Base-by-base conservation (phyloP, 768 basidiomycete species). In the Rhodotorula taiwanensis region DNA sequence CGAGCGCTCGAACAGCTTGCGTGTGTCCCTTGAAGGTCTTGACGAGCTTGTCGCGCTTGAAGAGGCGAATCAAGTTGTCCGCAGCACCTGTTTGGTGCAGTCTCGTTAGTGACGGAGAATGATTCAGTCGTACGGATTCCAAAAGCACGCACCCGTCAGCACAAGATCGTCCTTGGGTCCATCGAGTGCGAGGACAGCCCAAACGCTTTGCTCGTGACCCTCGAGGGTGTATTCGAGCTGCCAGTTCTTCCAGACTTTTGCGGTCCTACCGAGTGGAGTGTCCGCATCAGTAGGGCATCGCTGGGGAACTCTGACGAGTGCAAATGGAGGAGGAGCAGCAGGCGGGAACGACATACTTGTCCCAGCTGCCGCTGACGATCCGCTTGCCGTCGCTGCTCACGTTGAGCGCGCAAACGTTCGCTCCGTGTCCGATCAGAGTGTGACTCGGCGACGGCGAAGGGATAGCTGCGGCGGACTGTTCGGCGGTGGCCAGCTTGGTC, bases 281-380 rank as follows among this genome's bases (percentile, higher is more conserved):
- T 53, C 30, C 43, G 31, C 5, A 11, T 14, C 3, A 5, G n/a
- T n/a, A 6, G 13, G 5, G 33, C 10, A 20, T 11, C 39, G 10
- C 18, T 47, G 18, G 21, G 36, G 1, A 7, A n/a, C 42, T 39
- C 20, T 21, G 31, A 50, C 43, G 5, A 16, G 18, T 2, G 3
- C 9, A 8, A 5, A 36, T 13, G 23, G n/a, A 33, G 10, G 25
- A 48, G 25, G n/a, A 42, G 1, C 2, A 50, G 41, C 36, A 36
- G 9, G 47, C 13, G 30, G 33, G n/a, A n/a, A n/a, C n/a, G 41
- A 71, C 78, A 67, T 58, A 94, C 94, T 82, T 87, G 78, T 98
- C 95, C 95, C 95, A 99, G 47, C 90, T 94, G 25, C 95, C 95
- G 13, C 89, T 93, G 60, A 95, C 84, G 64, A 98, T 85, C 53